Percentiles rank a stretch among this genome's conserved stretches.
Conservation (phyloP, 768 basidiomycete genomes). For the Tricholoma matsutake region DNA sequence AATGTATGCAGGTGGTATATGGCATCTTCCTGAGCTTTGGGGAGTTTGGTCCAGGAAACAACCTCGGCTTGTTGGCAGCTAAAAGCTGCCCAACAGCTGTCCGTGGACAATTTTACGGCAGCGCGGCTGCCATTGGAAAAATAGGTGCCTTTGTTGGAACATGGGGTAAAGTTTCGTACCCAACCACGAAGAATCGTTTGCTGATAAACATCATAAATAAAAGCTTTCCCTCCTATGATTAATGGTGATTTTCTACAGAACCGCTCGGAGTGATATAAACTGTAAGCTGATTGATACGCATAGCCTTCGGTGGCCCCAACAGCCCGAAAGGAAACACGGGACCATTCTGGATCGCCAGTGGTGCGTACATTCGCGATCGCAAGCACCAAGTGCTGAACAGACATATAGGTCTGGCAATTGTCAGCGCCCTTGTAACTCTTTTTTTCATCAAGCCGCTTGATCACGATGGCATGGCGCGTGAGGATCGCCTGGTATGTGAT, state of each 20-base stretch:
- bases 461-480: conserved; percentile 75
- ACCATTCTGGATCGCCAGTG: conserved; percentile 86
- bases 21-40: conserved; percentile 90
- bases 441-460: conserved; percentile 72
- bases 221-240: conserved; percentile 69
- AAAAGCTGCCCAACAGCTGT: conserved; percentile 86
- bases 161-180: conserved; percentile 52
- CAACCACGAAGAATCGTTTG: neutral
- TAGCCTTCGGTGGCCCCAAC: conserved; percentile 59
- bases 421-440: conserved; percentile 72
- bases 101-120: conserved; percentile 83
- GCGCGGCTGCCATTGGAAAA: conserved; percentile 85
- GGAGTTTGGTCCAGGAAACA: conserved; percentile 88
- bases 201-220: conserved; percentile 2
- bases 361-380: conserved; percentile 26
- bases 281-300: conserved; percentile 7
- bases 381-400: conserved; percentile 5
- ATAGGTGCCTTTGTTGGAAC: conserved; percentile 82
- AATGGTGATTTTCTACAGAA: conserved; percentile 35
- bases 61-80: conserved; percentile 78
- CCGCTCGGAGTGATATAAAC: conserved; percentile 1
- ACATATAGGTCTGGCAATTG: conserved; percentile 57
- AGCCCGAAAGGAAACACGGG: conserved; percentile 68
- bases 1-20: conserved; percentile 60
- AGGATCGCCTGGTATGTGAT: conserved; percentile 61